These are phyloP conservation scores for Wallemia hederae DNA, from an alignment of 1,284 basidiomycete genomes.

Conservation along the genomic window DNA sequence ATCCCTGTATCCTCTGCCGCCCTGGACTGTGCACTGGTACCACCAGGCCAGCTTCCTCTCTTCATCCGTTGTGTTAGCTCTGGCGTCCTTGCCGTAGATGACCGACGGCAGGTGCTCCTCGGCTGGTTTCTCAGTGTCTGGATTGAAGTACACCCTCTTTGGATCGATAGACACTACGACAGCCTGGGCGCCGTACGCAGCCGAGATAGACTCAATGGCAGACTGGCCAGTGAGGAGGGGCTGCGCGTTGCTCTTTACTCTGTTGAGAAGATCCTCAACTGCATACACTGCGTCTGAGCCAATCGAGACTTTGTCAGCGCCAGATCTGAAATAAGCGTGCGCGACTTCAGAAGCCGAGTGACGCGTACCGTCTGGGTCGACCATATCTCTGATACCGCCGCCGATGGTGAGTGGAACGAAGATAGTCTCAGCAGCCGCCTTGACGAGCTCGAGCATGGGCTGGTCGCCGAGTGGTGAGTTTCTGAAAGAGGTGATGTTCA, in stretches of 20 bases:
- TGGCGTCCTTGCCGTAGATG: constrained; percentile 19
- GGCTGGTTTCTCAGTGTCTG: constrained; percentile 25
- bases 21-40: constrained; percentile 93
- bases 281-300: constrained; percentile 84
- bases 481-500: constrained; percentile 99
- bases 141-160: constrained; percentile 53
- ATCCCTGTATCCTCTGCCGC: constrained; percentile 59
- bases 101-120: constrained; percentile 16
- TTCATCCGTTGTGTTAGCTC: constrained; percentile 21
- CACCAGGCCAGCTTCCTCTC: constrained; percentile 66
- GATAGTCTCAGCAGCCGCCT: constrained; percentile 58
- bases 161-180: constrained; percentile 97
- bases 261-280: constrained; percentile 47
- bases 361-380: constrained; percentile 77
- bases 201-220: constrained; percentile 76
- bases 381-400: constrained; percentile 84
- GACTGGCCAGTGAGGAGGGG: constrained; percentile 25
- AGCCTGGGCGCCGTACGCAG: constrained; percentile 76
- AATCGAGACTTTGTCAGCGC: constrained; percentile 93
- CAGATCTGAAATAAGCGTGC: constrained; percentile 80
- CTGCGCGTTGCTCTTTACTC: constrained; percentile 17
- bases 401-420: constrained; percentile 98
- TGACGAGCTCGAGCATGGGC: constrained; percentile 89
- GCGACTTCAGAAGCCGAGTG: constrained; percentile 77
- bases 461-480: constrained; percentile 82